Conservation (phyloP, 495 filamentous ascomycete genomes). For the Immersiella caudata region DNA sequence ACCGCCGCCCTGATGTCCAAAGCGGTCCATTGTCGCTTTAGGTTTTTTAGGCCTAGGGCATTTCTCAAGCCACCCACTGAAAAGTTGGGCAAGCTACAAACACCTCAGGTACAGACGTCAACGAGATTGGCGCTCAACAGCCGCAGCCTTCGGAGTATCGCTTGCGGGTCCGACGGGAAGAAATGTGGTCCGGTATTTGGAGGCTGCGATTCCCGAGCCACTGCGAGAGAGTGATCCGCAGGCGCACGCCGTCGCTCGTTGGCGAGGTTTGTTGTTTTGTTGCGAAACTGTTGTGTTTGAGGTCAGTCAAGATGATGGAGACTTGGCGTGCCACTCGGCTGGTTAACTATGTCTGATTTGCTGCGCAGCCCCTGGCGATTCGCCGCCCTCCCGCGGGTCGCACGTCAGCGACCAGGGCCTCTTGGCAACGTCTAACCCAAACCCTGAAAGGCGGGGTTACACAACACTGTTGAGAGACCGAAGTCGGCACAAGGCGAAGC, state of each 20-base stretch:
- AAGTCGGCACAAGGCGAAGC: background rate
- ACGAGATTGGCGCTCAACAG: too few relatives aligned
- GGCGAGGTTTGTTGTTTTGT: background rate
- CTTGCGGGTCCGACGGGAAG: too few relatives aligned
- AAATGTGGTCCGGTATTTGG: too few relatives aligned
- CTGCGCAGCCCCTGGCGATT: background rate
- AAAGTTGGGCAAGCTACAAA: background rate
- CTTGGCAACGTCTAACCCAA: background rate
- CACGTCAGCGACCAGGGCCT: background rate
- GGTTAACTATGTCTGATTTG: background rate
- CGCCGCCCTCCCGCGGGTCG: background rate
- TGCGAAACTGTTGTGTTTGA: background rate
- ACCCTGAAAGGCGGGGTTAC: background rate
- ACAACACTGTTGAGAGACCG: background rate
- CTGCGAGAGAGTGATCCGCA: too few relatives aligned
- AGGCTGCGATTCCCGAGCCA: too few relatives aligned
- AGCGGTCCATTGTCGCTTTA: background rate
- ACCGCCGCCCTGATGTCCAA: background rate
- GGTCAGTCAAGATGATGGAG: conserved; percentile 1
- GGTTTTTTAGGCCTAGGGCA: background rate
- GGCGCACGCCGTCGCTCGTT: background rate
- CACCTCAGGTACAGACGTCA: too few relatives aligned
- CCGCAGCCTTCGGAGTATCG: too few relatives aligned
- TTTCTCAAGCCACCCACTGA: background rate
- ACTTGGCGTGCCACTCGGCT: conserved; percentile 7